Percentiles rank a stretch among this genome's conserved stretches.
Evolutionary conservation across 2,329 filamentous ascomycete genomes (phyloP).

Genomic region (Metarhizium album): DNA sequence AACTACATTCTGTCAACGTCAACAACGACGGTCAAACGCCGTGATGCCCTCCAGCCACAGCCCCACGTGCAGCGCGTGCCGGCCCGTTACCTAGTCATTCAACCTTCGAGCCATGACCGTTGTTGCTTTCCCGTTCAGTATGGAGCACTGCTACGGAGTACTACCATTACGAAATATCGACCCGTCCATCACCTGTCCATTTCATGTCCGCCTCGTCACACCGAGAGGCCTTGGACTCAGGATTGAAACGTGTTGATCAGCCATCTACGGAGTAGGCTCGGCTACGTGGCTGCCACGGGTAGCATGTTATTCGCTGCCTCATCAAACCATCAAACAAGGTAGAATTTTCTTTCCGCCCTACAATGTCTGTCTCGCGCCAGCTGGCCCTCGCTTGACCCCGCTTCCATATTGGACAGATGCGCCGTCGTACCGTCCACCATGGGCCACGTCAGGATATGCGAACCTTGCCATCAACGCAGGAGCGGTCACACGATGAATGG

Average conservation of each 20-base stretch:
- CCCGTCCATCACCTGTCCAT: neutral
- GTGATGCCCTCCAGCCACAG: neutral
- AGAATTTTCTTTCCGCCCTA: no score
- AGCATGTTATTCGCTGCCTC: conserved; percentile 3
- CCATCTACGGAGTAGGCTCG: neutral
- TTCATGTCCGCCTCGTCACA: conserved; percentile 10
- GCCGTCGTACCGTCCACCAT: neutral
- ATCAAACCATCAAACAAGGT: neutral
- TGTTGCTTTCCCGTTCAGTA: no score
- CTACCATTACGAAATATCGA: no score
- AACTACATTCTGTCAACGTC: no score
- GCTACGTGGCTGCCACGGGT: neutral
- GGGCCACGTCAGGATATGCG: neutral
- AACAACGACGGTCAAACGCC: neutral
- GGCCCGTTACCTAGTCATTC: neutral
- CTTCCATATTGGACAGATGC: neutral
- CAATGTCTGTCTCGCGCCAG: neutral
- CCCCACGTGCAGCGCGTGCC: neutral
- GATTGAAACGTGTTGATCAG: neutral
- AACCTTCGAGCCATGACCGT: neutral
- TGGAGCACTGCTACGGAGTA: no score
- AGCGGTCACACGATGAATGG: neutral
- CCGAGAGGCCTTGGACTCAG: neutral
- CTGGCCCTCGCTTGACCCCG: neutral
- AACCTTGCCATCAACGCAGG: neutral